Conservation (phyloP, 371 early-diverging fungal genomes). For the Mortierella sp. region DNA sequence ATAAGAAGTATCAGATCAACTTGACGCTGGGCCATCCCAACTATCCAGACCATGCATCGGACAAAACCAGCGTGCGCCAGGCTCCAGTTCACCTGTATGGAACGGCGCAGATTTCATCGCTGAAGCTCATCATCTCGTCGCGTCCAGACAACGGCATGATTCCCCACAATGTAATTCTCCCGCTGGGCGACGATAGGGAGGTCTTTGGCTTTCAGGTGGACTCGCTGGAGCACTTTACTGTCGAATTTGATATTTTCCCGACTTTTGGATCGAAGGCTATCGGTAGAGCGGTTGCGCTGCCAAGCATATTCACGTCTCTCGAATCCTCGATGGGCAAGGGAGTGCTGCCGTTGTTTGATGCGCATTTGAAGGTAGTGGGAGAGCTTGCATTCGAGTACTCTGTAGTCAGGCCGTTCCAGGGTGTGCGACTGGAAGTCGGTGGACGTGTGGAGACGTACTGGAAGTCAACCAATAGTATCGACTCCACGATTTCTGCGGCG, state of each 20-base stretch:
- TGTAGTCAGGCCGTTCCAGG: conserved; percentile 88
- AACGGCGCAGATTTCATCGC: conserved; percentile 71
- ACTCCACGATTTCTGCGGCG: conserved; percentile 47
- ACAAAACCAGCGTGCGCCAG: conserved; percentile 15
- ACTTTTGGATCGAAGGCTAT: conserved; percentile 95
- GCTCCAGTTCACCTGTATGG: conserved; percentile 74
- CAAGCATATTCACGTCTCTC: conserved; percentile 71
- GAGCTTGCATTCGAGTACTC: conserved; percentile 87
- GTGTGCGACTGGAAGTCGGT: conserved; percentile 88
- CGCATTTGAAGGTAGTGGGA: conserved; percentile 89
- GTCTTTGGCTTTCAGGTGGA: conserved; percentile 88
- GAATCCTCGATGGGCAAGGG: conserved; percentile 55
- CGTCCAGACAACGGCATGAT: conserved; percentile 90
- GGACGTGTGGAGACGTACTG: conserved; percentile 97
- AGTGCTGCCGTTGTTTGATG: conserved; percentile 84
- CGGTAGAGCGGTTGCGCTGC: conserved; percentile 88
- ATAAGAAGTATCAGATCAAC: conserved; percentile 73
- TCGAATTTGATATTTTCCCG: conserved; percentile 94
- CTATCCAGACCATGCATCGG: background rate
- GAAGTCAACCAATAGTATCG: conserved; percentile 87
- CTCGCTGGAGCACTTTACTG: conserved; percentile 73
- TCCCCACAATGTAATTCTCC: conserved; percentile 92
- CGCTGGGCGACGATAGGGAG: conserved; percentile 83
- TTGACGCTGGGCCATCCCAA: conserved; percentile 33
- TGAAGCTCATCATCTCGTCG: conserved; percentile 70